phyloP scores from a whole-genome alignment of 2,329 filamentous ascomycete genomes.

The Chaetomiaceae sp. region DNA sequence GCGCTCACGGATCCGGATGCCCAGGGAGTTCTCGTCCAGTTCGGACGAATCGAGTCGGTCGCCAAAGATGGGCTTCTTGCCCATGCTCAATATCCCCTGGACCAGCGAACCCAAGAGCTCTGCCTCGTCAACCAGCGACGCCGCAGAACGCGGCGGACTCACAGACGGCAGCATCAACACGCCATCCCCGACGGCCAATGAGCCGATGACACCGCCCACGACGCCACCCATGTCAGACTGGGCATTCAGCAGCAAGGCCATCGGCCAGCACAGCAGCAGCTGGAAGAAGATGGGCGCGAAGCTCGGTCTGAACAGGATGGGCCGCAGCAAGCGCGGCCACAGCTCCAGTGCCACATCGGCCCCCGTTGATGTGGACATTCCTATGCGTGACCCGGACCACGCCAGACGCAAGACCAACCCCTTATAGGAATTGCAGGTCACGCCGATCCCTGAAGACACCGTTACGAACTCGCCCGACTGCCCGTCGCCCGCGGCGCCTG shows the following conservation, averaged over 20 bases:
- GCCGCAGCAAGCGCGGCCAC: constrained; percentile 41
- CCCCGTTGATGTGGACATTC: constrained; percentile 33
- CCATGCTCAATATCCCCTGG: constrained; percentile 38
- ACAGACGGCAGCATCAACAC: constrained; percentile 62
- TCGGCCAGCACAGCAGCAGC: constrained; percentile 51
- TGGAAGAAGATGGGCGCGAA: constrained; percentile 63
- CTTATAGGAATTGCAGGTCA: constrained; percentile 57
- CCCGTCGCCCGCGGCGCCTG: constrained; percentile 17
- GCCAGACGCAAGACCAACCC: constrained; percentile 33
- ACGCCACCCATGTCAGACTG: constrained; percentile 62
- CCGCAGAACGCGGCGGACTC: constrained; percentile 42
- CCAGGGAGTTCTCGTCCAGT: constrained; percentile 31
- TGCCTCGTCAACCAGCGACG: constrained; percentile 42
- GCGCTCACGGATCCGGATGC: constrained; percentile 37
- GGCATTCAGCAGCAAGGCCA: constrained; percentile 45
- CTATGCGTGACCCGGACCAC: constrained; percentile 33
- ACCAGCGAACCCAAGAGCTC: constrained; percentile 37
- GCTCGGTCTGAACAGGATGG: constrained; percentile 53
- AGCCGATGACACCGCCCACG: constrained; percentile 69
- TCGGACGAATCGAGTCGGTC: constrained; percentile 39
- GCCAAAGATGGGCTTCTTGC: constrained; percentile 40
- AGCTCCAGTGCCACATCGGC: constrained; percentile 35
- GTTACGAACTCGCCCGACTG: constrained; percentile 25
- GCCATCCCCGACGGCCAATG: constrained; percentile 50
- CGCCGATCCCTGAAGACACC: constrained; percentile 43